Evolutionary conservation across 768 basidiomycete genomes (phyloP), one percentile per base, ranked within the genome.

Genomic region (Leccinum obscurum): DNA sequence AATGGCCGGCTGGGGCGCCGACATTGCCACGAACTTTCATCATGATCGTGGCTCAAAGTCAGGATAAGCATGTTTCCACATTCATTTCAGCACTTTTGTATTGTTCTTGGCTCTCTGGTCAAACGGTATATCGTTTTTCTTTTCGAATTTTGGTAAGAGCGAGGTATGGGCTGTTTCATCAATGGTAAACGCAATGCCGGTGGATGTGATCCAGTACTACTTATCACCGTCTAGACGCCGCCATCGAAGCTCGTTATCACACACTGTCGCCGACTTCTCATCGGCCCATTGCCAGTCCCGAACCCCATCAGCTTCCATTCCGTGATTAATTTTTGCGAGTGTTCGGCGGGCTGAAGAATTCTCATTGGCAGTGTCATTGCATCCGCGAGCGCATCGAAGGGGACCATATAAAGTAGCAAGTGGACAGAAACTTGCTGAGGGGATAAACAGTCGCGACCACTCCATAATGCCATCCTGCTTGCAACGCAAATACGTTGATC

Each of bases 401-500:
- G 26, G 15, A 30, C n/a, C 6, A 30, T 44, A 44, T 44, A 44
- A 44, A 44, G 4, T 3, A 51, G 15, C 50, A 30, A 28, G 26
- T 51, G 28, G 49, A 51, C 6, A 9, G 9, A n/a, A n/a, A 44
- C 17, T n/a, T 51, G 17, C 17, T 9, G 17, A 51, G 28, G 28
- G 4, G 9, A 15, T 51, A 51, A 51, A 30, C 9, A 44, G n/a
- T n/a, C 44, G n/a, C n/a, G 2, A 20, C 14, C n/a, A 7, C 24
- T 4, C 37, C 51, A 26, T 14, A 9, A 69, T 65, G 63, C 10
- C 58, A 2, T 0, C 59, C 37, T 54, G 37, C 22, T 1, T 67
- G 26, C 66, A 60, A 39, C 68, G 76, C 56, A 77, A 77, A 58
- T 77, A 68, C 60, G 65, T 76, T 30, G 76, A 77, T 41, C 71